Base-by-base conservation (phyloP, 192 early-diverging fungal species). In the Backusella luteola region DNA sequence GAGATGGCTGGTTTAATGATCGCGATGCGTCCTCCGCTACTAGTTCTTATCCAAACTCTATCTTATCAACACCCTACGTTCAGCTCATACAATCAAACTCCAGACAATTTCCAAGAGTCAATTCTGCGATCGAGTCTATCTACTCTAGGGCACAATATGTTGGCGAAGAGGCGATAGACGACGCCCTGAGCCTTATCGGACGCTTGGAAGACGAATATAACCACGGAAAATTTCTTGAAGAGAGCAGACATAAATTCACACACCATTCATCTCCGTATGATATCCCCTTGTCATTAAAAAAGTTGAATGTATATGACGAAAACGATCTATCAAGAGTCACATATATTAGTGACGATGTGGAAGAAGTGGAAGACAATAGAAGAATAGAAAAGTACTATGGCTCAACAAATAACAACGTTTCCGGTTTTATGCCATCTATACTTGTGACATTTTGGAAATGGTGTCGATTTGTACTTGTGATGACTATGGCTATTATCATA, bases 141-240 rank as follows among this genome's bases (percentile, higher is more conserved):
- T 32, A 46, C 8, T 49, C 42, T 14, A 71, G 42, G n/a, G 70
- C 70, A 29, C 21, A 44, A 17, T 26, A 46, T 32, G 70, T 71
- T 12, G 70, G 39, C 8, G 42, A 71, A 71, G 70, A 71, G 4
- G 70, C 2, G 2, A 21, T 71, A 34, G 70, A 71, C 29, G 70
- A 71, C 34, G 70, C 70, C 3, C 14, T 71, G 0, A 71, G 70
- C 7, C 21, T 71, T 32, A 71, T 71, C 17, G 70, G 70, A 34
- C 21, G 42, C 3, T 71, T 71, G 42, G 70, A 71, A 49, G 44
- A 49, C 49, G 70, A 71, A 32, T 71, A 71, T 29, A 44, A 71
- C 5, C 70, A 71, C 39, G 23, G 42, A 34, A 71, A 71, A 15
- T 71, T 71, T 32, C 39, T 71, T 8, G 23, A 71, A 26, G 70